Conservation (phyloP, 495 filamentous ascomycete species). For the Collariella sp. region DNA sequence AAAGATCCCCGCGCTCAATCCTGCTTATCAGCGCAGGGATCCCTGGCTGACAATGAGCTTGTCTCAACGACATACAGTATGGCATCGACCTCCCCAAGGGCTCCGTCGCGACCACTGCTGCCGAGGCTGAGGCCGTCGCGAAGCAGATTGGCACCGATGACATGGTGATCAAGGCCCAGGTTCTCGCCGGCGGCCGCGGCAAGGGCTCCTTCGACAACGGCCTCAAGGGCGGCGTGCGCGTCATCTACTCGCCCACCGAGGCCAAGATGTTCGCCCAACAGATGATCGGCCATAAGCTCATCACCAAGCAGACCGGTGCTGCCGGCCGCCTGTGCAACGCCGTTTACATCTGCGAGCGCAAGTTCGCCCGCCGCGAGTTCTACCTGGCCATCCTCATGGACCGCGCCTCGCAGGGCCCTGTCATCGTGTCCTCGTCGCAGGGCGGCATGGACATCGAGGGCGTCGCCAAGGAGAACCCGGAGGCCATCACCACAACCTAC, state of each 20-base stretch:
- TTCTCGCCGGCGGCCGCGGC: slow-evolving; percentile 91
- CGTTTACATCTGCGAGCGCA: slow-evolving; percentile 98
- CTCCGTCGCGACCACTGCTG: slow-evolving; percentile 67
- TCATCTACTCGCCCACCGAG: slow-evolving; percentile 82
- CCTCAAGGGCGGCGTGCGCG: slow-evolving; percentile 94
- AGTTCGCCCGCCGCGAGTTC: slow-evolving; percentile 98
- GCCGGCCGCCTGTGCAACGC: slow-evolving; percentile 84
- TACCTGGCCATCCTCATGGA: slow-evolving; percentile 98
- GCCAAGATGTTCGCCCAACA: slow-evolving; percentile 97
- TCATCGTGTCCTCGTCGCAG: slow-evolving; percentile 95
- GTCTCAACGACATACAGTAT: slow-evolving; percentile 50
- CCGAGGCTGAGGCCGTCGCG: slow-evolving; percentile 86
- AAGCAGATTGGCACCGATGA: slow-evolving; percentile 87
- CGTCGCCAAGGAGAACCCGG: slow-evolving; percentile 94
- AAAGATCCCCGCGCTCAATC: slow-evolving; percentile 1
- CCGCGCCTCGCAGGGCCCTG: slow-evolving; percentile 78
- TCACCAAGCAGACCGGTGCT: slow-evolving; percentile 98
- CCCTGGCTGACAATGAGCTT: slow-evolving; percentile 7
- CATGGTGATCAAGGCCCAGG: slow-evolving; percentile 99
- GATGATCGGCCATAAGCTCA: slow-evolving; percentile 99
- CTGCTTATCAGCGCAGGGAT: not conserved
- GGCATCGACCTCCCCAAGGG: slow-evolving; percentile 88
- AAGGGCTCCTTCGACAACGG: slow-evolving; percentile 98
- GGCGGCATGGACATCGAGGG: slow-evolving; percentile 98
- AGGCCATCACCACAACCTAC: slow-evolving; percentile 85